Evolutionary conservation across 805 yeast species (phyloP).

Genomic region (Danielia oregonensis): DNA sequence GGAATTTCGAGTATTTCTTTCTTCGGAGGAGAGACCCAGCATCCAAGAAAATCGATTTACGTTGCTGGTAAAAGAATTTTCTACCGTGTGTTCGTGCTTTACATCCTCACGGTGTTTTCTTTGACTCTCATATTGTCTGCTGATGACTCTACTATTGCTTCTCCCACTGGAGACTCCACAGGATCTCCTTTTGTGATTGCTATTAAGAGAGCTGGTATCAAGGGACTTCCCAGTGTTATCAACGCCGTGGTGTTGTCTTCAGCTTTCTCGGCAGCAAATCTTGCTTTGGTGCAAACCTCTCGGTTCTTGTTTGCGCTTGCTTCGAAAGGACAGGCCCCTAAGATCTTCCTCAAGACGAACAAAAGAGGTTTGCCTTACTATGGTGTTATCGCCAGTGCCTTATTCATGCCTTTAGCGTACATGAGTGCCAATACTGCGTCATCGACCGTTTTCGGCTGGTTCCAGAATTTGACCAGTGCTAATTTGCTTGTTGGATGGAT

Average conservation of each 20-base stretch:
- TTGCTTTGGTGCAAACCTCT: not conserved
- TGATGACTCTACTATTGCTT: not conserved
- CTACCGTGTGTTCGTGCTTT: not conserved
- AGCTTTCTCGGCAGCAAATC: not conserved
- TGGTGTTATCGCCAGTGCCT: not conserved
- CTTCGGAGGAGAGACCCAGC: conserved; percentile 1
- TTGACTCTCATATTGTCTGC: conserved; percentile 1
- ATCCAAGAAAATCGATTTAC: conserved; percentile 1
- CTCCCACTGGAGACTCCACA: not conserved
- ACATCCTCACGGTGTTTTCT: not conserved
- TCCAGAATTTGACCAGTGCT: not conserved
- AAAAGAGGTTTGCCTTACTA: not conserved
- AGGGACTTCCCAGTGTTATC: not conserved
- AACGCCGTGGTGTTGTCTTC: conserved; percentile 1
- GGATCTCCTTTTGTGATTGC: conserved; percentile 3
- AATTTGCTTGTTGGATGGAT: not conserved
- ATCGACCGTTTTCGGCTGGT: conserved; percentile 1
- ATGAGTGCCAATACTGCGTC: not conserved
- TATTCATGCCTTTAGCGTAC: conserved; percentile 1
- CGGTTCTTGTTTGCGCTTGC: not conserved
- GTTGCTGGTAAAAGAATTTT: not conserved
- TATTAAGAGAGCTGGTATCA: not conserved
- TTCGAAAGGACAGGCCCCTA: not conserved
- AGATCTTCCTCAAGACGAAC: not conserved
- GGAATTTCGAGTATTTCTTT: not conserved